Conservation (phyloP, 1,284 basidiomycete genomes). For the Lentinus polychrous region DNA sequence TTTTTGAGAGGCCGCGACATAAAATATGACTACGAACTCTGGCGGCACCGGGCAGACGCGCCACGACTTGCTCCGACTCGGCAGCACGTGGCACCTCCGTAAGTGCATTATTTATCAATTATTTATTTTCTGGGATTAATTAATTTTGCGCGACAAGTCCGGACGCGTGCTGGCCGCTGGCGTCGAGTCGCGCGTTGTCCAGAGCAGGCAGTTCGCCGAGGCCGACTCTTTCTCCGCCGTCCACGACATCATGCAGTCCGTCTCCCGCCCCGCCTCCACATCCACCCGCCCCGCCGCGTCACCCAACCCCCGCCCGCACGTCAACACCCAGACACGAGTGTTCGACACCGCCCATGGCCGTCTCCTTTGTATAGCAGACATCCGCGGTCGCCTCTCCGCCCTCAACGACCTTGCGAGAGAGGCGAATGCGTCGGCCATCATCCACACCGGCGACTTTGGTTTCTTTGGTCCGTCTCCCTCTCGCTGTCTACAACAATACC, state of each 20-base stretch:
- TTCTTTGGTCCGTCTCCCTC: slow-evolving; percentile 89
- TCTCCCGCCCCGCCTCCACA: slow-evolving; percentile 51
- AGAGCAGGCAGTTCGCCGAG: no score
- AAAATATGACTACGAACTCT: no score
- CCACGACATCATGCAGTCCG: slow-evolving; percentile 26
- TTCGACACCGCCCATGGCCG: slow-evolving; percentile 76
- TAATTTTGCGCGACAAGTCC: no score
- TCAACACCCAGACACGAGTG: slow-evolving; percentile 73
- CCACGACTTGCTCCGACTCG: no score
- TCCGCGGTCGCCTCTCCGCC: slow-evolving; percentile 80
- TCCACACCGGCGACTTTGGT: slow-evolving; percentile 99
- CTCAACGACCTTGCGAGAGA: slow-evolving; percentile 91
- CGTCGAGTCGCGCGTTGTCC: no score
- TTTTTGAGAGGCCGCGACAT: no score
- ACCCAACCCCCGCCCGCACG: slow-evolving; percentile 45
- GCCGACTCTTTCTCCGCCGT: background rate
- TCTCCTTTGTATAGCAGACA: slow-evolving; percentile 95
- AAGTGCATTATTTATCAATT: no score
- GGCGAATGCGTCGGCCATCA: slow-evolving; percentile 86
- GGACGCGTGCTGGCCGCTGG: no score
- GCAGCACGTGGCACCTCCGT: no score
- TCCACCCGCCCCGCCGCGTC: slow-evolving; percentile 49
- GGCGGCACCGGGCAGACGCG: no score
- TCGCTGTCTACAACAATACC: no score
- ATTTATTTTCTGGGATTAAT: no score